A percentile compares a stretch with the other conserved stretches of the same genome.
Evolutionary conservation across 1,139 yeast species (phyloP).

Genomic region (Debaryomyces psychrophilus): DNA sequence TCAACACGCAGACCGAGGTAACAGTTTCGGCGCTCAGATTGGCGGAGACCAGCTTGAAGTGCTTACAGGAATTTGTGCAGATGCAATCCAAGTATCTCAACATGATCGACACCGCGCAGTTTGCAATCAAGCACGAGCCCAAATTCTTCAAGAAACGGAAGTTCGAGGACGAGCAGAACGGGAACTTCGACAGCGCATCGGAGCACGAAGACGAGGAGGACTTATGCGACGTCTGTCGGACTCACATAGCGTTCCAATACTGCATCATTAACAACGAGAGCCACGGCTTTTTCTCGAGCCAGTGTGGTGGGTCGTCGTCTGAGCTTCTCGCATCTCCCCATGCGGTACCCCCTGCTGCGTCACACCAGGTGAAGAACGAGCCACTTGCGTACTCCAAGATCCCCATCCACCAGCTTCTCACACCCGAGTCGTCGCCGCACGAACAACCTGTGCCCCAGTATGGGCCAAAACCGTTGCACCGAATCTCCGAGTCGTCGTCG

Average conservation of each 20-base stretch:
- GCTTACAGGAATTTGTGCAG: conserved; percentile 28
- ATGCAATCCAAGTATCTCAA: conserved; percentile 20
- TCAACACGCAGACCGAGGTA: conserved; percentile 3
- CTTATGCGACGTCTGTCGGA: conserved; percentile 44
- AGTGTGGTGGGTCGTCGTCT: not conserved
- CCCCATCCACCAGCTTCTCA: conserved; percentile 29
- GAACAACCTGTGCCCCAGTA: conserved; percentile 14
- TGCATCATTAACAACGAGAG: conserved; percentile 34
- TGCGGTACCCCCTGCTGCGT: not conserved
- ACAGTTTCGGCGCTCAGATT: conserved; percentile 14
- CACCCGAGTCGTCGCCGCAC: conserved; percentile 43
- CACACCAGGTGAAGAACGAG: conserved; percentile 6
- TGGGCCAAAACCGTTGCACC: not conserved
- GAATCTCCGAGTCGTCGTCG: conserved; percentile 10
- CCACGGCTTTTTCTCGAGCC: conserved; percentile 23
- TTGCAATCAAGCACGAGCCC: conserved; percentile 19
- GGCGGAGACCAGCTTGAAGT: conserved; percentile 27
- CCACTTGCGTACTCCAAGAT: conserved; percentile 3
- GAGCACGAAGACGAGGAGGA: conserved; percentile 39
- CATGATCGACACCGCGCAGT: conserved; percentile 16
- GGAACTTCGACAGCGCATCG: conserved; percentile 19
- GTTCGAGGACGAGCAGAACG: conserved; percentile 23
- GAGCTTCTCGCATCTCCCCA: not conserved
- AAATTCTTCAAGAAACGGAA: conserved; percentile 18
- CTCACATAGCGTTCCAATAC: conserved; percentile 43